phyloP scores from a whole-genome alignment of 2,329 filamentous ascomycete species.

The Aspergillus fumigatus region DNA sequence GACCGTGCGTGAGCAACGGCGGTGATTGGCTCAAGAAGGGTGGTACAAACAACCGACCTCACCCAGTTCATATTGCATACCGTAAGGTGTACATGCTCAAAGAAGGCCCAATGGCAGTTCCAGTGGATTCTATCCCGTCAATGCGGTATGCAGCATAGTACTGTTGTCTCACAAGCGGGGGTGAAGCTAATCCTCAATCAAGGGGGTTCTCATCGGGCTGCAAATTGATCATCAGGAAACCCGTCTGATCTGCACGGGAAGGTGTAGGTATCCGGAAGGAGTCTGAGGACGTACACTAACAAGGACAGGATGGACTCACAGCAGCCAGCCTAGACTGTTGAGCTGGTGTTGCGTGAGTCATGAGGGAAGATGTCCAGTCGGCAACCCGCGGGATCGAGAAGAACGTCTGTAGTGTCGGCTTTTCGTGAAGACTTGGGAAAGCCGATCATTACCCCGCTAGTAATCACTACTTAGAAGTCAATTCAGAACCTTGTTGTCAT shows the following conservation, averaged over 20 bases:
- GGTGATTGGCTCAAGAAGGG: not conserved
- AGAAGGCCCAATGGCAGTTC: not conserved
- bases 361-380: constrained; percentile 2
- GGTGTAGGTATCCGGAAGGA: not conserved
- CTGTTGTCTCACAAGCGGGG: not conserved
- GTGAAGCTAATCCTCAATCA: not conserved
- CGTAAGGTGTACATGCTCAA: not conserved
- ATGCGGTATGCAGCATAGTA: not conserved
- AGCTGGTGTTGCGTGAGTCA: not conserved
- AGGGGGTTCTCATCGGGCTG: not conserved
- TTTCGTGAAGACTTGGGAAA: not conserved
- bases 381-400: constrained; percentile 6
- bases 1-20: not conserved
- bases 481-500: not conserved
- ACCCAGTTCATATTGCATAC: not conserved
- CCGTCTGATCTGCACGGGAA: not conserved
- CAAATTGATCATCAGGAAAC: not conserved
- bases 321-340: not conserved
- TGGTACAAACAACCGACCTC: not conserved
- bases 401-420: not conserved
- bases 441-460: not conserved
- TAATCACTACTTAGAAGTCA: not conserved
- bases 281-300: not conserved
- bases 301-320: not conserved
- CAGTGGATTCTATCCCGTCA: not conserved